Conservation (phyloP, 2,329 filamentous ascomycete species). For the Pseudophaeomoniella oleicola region DNA sequence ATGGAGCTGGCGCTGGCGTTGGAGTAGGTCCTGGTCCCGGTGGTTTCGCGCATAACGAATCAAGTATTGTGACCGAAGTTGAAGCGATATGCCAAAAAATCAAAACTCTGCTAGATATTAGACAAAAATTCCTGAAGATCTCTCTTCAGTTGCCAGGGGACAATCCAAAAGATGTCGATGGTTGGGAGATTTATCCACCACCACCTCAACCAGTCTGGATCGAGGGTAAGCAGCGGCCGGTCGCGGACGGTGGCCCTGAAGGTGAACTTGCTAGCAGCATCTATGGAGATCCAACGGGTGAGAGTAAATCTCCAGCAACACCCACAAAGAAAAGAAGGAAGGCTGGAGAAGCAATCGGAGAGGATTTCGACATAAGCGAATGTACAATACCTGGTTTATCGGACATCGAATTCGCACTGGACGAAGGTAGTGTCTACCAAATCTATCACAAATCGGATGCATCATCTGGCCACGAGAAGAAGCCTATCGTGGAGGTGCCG, state of each 20-base stretch:
- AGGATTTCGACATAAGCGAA: conserved; percentile 66
- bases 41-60: conserved; percentile 57
- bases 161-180: conserved; percentile 72
- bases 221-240: conserved; percentile 35
- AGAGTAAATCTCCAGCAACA: conserved; percentile 20
- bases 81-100: conserved; percentile 80
- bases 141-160: conserved; percentile 71
- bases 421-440: conserved; percentile 79
- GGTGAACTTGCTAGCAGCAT: conserved; percentile 25
- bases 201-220: conserved; percentile 87
- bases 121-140: conserved; percentile 75
- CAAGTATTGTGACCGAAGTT: conserved; percentile 70
- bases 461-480: conserved; percentile 37
- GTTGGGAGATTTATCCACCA: conserved; percentile 80
- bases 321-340: conserved; percentile 53
- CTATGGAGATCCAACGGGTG: not conserved
- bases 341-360: conserved; percentile 76
- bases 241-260: conserved; percentile 23
- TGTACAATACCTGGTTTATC: conserved; percentile 63
- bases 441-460: conserved; percentile 62
- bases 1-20: conserved; percentile 43
- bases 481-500: conserved; percentile 69
- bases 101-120: conserved; percentile 72
- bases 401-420: conserved; percentile 68
- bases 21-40: conserved; percentile 46